Evolutionary conservation across 2,329 filamentous ascomycete genomes (phyloP).

Genomic region (Purpureocillium takamizusanense): DNA sequence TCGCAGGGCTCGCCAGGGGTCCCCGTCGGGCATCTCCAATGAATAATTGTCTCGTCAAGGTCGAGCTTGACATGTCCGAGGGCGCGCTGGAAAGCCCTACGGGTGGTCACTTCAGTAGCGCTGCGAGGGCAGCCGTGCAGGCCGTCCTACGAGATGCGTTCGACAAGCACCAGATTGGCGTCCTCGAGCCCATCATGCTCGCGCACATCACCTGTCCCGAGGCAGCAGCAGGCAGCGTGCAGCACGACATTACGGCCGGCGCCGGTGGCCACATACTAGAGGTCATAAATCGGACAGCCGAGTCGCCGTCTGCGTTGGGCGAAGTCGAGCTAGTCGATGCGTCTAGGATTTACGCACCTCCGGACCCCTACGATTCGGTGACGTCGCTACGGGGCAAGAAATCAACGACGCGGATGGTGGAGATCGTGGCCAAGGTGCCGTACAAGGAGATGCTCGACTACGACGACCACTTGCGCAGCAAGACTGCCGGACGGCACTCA

Average conservation of each 20-base stretch:
- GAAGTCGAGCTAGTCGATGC: slow-evolving; percentile 50
- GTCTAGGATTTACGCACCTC: slow-evolving; percentile 72
- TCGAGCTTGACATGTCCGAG: slow-evolving; percentile 58
- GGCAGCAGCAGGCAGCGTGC: slow-evolving; percentile 66
- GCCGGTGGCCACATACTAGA: slow-evolving; percentile 66
- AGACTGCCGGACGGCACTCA: slow-evolving; percentile 72
- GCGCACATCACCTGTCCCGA: slow-evolving; percentile 83
- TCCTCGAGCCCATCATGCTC: slow-evolving; percentile 93
- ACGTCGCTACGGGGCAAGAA: slow-evolving; percentile 47
- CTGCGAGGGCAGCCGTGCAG: slow-evolving; percentile 54
- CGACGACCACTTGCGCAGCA: slow-evolving; percentile 74
- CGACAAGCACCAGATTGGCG: slow-evolving; percentile 42
- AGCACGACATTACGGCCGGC: slow-evolving; percentile 69
- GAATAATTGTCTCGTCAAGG: slow-evolving; percentile 61
- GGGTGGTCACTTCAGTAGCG: slow-evolving; percentile 58
- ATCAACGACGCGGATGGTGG: slow-evolving; percentile 39
- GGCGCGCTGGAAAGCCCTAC: slow-evolving; percentile 49
- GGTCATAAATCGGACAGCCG: slow-evolving; percentile 46
- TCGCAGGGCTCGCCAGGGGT: slow-evolving; percentile 76
- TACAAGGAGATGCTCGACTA: slow-evolving; percentile 97
- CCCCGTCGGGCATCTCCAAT: slow-evolving; percentile 74
- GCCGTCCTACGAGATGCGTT: slow-evolving; percentile 57
- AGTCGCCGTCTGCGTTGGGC: slow-evolving; percentile 12
- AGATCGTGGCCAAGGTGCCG: slow-evolving; percentile 80
- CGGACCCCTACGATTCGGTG: slow-evolving; percentile 65